Evolutionary conservation across 331 rosid genomes (phyloP).

Genomic region (Ulmus americana): DNA sequence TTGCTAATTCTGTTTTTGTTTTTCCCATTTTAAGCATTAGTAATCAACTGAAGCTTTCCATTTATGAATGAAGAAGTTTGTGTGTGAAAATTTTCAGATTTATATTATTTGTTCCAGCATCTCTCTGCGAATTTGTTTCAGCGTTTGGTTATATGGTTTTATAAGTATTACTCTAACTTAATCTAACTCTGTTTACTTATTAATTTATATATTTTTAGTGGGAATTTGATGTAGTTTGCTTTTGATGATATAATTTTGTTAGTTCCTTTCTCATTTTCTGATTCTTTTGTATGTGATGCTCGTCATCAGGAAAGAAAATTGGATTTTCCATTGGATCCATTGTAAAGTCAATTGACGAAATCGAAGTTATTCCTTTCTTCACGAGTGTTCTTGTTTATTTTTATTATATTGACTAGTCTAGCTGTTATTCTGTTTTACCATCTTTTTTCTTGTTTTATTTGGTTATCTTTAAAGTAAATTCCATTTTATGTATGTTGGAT

Average conservation of each 20-base stretch:
- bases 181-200: too few relatives aligned
- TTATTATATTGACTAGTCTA: conserved; percentile 17
- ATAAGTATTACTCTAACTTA: too few relatives aligned
- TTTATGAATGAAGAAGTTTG: background rate
- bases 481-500: conserved; percentile 27
- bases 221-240: background rate
- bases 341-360: conserved; percentile 29
- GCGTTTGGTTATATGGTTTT: too few relatives aligned
- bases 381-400: conserved; percentile 23
- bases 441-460: conserved; percentile 19
- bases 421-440: conserved; percentile 16
- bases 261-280: conserved; percentile 8
- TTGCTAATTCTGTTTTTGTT: conserved; percentile 1
- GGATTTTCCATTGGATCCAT: conserved; percentile 32
- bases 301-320: conserved; percentile 25
- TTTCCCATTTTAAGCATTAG: background rate
- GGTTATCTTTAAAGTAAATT: conserved; percentile 27
- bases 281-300: conserved; percentile 31
- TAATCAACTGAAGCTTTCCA: conserved; percentile 10
- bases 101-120: too few relatives aligned
- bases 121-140: too few relatives aligned
- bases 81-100: too few relatives aligned
- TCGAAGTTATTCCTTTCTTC: conserved; percentile 28
- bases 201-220: background rate
- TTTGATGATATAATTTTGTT: conserved; percentile 15